Evolutionary conservation across 2,329 filamentous ascomycete genomes (phyloP).

Genomic region (Diplodia scrobiculata): DNA sequence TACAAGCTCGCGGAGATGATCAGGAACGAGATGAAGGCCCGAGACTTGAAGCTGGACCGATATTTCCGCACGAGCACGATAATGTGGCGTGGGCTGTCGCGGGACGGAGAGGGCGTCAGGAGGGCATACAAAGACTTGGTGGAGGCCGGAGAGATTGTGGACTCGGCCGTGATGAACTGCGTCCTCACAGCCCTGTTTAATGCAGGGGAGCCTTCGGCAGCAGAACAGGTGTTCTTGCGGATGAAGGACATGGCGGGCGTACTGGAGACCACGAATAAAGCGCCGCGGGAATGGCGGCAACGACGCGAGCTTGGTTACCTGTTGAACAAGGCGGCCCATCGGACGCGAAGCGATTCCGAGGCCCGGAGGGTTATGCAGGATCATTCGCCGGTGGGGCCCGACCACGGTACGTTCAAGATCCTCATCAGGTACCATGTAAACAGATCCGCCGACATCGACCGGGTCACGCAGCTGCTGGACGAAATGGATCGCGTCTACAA

Average conservation of each 20-base stretch:
- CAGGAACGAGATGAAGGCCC: slow-evolving; percentile 73
- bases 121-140: slow-evolving; percentile 81
- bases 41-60: slow-evolving; percentile 70
- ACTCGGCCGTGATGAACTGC: slow-evolving; percentile 82
- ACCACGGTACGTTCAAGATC: slow-evolving; percentile 77
- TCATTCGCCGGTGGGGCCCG: slow-evolving; percentile 67
- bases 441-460: slow-evolving; percentile 68
- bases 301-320: slow-evolving; percentile 50
- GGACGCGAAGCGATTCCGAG: slow-evolving; percentile 42
- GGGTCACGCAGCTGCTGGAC: slow-evolving; percentile 69
- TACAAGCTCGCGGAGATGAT: slow-evolving; percentile 82
- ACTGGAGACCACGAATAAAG: slow-evolving; percentile 32
- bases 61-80: slow-evolving; percentile 82
- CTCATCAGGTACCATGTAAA: slow-evolving; percentile 74
- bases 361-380: slow-evolving; percentile 65
- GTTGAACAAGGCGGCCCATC: slow-evolving; percentile 50
- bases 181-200: slow-evolving; percentile 77
- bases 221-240: slow-evolving; percentile 76
- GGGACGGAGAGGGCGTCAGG: slow-evolving; percentile 73
- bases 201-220: slow-evolving; percentile 73
- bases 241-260: slow-evolving; percentile 69
- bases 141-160: slow-evolving; percentile 81
- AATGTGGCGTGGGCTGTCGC: slow-evolving; percentile 75
- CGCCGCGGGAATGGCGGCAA: slow-evolving; percentile 47
- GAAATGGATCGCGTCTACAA: slow-evolving; percentile 72